A percentile compares a stretch with the other conserved stretches of the same genome.
Conservation (phyloP, 768 basidiomycete species). For the Kwoniella shandongensis region DNA sequence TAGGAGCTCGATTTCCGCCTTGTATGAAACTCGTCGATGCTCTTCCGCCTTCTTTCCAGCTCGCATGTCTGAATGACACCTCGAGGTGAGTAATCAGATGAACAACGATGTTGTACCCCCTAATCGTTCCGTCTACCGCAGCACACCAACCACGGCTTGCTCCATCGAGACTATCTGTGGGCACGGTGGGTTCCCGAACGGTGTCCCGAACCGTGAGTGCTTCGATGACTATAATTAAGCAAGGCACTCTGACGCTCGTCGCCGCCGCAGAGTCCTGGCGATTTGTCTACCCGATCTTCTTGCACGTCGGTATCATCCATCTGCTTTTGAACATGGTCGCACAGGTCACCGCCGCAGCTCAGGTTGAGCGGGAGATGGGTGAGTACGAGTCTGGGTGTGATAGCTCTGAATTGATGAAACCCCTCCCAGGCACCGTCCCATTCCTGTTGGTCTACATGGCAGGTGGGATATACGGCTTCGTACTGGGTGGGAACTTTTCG, state of each 20-base stretch:
- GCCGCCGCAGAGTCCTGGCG: slow-evolving; percentile 54
- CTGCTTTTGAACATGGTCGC: slow-evolving; percentile 85
- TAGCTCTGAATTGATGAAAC: background rate
- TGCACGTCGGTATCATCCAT: slow-evolving; percentile 96
- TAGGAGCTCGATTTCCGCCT: slow-evolving; percentile 89
- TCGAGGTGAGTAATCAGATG: slow-evolving; percentile 59
- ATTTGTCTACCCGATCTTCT: slow-evolving; percentile 83
- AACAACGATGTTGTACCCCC: background rate
- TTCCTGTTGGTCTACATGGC: slow-evolving; percentile 81
- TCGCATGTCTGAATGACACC: slow-evolving; percentile 74
- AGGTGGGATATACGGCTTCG: slow-evolving; percentile 87
- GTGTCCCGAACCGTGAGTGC: slow-evolving; percentile 54
- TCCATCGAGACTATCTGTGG: slow-evolving; percentile 80
- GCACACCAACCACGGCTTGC: slow-evolving; percentile 67
- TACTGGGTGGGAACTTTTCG: slow-evolving; percentile 86
- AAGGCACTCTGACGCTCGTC: too few species aligned
- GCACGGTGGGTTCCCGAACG: slow-evolving; percentile 69
- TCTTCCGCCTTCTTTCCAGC: slow-evolving; percentile 27
- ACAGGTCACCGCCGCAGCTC: slow-evolving; percentile 66
- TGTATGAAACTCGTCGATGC: slow-evolving; percentile 29
- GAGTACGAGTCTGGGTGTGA: background rate
- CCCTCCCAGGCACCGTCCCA: slow-evolving; percentile 61
- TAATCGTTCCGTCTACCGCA: slow-evolving; percentile 1
- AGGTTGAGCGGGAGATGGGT: slow-evolving; percentile 88
- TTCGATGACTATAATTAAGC: background rate